These are phyloP conservation scores for Globisporangium heterothallicum DNA, from an alignment of 352 stramenopile genomes.

Conservation along the genomic window DNA sequence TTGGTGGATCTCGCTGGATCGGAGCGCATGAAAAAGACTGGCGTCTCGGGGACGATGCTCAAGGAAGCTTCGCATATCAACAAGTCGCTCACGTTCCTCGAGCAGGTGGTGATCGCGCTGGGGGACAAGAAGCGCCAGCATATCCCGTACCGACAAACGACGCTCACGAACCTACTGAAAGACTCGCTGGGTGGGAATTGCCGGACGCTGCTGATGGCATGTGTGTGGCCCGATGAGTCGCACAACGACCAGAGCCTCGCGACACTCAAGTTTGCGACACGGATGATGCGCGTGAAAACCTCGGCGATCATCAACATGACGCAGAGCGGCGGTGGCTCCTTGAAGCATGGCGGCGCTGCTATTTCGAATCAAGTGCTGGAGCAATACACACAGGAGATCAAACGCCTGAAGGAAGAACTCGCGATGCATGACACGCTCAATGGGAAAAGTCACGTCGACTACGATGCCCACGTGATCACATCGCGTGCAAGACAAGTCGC, in stretches of 20 bases:
- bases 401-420: conserved; percentile 47
- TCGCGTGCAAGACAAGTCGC: conserved; percentile 11
- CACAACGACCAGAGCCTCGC: conserved; percentile 87
- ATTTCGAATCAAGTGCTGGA: conserved; percentile 14
- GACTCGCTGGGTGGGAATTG: conserved; percentile 81
- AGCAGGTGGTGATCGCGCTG: conserved; percentile 88
- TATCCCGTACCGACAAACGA: conserved; percentile 91
- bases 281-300: conserved; percentile 84
- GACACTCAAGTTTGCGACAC: conserved; percentile 90
- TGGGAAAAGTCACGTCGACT: conserved; percentile 28
- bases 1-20: conserved; percentile 91
- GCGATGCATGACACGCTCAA: conserved; percentile 58
- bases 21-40: conserved; percentile 87
- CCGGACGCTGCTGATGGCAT: conserved; percentile 83
- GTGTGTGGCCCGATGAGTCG: conserved; percentile 62
- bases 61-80: conserved; percentile 61
- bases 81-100: conserved; percentile 70
- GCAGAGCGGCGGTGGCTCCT: conserved; percentile 3
- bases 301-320: conserved; percentile 63
- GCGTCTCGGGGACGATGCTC: conserved; percentile 45
- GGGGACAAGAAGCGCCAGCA: conserved; percentile 85
- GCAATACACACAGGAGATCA: conserved; percentile 42
- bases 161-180: conserved; percentile 90
- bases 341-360: conserved; percentile 13
- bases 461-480: conserved; percentile 19